Evolutionary conservation across 2,329 filamentous ascomycete genomes (phyloP).

Genomic region (Cercospora sojina): DNA sequence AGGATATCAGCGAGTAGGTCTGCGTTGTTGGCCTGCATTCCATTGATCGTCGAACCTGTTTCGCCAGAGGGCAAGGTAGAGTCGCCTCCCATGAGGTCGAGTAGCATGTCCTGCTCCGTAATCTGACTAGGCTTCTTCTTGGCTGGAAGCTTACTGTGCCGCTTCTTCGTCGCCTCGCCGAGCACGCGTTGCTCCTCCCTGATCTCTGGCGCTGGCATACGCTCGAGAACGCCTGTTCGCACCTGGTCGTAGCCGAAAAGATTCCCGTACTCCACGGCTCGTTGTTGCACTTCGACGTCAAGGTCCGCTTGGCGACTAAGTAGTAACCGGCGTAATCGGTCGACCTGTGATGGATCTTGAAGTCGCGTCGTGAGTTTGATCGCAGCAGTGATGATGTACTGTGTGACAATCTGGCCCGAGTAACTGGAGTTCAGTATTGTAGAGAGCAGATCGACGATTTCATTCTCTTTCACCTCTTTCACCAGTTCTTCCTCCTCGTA

Average conservation of each 20-base stretch:
- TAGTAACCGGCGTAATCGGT: slow-evolving; percentile 77
- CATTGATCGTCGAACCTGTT: slow-evolving; percentile 55
- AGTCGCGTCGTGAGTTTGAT: slow-evolving; percentile 94
- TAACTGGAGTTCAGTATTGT: slow-evolving; percentile 94
- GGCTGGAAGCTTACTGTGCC: slow-evolving; percentile 58
- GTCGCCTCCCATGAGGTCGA: slow-evolving; percentile 83
- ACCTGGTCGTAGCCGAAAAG: slow-evolving; percentile 90
- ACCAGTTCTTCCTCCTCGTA: slow-evolving; percentile 94
- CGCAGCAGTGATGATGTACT: slow-evolving; percentile 92
- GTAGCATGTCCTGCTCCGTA: slow-evolving; percentile 84
- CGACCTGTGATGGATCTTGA: slow-evolving; percentile 78
- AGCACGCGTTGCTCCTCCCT: slow-evolving; percentile 91
- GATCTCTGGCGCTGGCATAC: slow-evolving; percentile 97
- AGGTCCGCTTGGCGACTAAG: slow-evolving; percentile 78
- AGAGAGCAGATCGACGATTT: slow-evolving; percentile 88
- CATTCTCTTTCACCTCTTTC: slow-evolving; percentile 76
- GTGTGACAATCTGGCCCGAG: slow-evolving; percentile 82
- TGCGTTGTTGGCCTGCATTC: slow-evolving; percentile 67
- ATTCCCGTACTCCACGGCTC: slow-evolving; percentile 92
- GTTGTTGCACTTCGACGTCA: slow-evolving; percentile 93
- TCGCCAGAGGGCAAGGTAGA: slow-evolving; percentile 55
- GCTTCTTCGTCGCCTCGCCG: slow-evolving; percentile 65
- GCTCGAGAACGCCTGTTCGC: slow-evolving; percentile 85
- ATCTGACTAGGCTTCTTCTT: slow-evolving; percentile 76
- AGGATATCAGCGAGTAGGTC: slow-evolving; percentile 91